Percentiles rank a stretch among this genome's conserved stretches.
Conservation (phyloP, 148 eudicot species). For the Agrostemma githago region DNA sequence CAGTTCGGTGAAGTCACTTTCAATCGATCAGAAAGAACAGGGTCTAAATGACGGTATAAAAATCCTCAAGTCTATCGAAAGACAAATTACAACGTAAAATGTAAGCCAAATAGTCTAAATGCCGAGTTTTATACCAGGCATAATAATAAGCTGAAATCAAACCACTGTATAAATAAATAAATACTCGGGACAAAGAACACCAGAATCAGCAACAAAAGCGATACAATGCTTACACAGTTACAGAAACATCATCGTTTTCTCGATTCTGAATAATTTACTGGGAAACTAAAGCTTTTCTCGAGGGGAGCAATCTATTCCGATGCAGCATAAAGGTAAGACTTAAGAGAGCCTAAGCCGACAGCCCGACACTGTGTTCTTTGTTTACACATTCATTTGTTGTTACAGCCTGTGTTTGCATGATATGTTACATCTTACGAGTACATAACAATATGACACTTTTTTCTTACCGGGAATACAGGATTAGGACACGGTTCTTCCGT, state of each 20-base stretch:
- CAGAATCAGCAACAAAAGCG: constrained; percentile 1
- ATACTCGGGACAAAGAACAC: constrained; percentile 6
- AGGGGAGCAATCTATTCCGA: constrained; percentile 19
- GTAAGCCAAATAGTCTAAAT: not conserved
- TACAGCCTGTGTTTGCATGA: constrained; percentile 7
- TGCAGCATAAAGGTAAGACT: constrained; percentile 9
- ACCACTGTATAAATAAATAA: constrained; percentile 10
- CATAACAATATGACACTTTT: not conserved
- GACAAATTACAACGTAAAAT: not conserved
- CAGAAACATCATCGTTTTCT: not conserved
- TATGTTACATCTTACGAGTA: constrained; percentile 3
- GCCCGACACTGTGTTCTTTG: not conserved
- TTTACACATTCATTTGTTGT: constrained; percentile 4
- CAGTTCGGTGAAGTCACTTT: too few species aligned
- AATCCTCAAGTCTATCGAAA: not conserved
- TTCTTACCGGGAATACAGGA: not conserved
- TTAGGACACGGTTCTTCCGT: constrained; percentile 80
- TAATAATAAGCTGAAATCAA: not conserved
- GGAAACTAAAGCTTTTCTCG: constrained; percentile 16
- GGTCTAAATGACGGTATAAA: too few species aligned
- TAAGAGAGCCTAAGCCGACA: not conserved
- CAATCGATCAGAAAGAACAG: too few species aligned
- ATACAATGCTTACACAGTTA: constrained; percentile 25
- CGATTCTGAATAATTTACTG: not conserved
- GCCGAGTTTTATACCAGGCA: not conserved